phyloP scores from a whole-genome alignment of 2,329 filamentous ascomycete genomes.

The Mycosphaerelloides madeirae region DNA sequence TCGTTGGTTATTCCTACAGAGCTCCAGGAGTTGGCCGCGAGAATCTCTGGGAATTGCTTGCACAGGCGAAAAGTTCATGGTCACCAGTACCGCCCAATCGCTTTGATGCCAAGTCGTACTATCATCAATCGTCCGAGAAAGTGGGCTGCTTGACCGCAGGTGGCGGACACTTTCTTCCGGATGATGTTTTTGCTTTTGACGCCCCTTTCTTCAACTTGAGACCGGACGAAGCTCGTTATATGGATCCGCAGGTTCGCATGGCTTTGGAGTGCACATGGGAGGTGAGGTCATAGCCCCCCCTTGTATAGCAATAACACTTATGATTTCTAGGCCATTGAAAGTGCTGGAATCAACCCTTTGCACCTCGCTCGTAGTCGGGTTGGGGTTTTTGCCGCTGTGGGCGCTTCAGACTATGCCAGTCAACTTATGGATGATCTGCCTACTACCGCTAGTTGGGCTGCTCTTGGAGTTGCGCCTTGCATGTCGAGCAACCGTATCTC shows the following conservation, averaged over 20 bases:
- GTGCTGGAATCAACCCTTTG: conserved; percentile 7
- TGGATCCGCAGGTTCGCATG: conserved; percentile 22
- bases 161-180: conserved; percentile 13
- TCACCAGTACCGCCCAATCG: too few relatives aligned
- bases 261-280: conserved; percentile 7
- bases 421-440: conserved; percentile 12
- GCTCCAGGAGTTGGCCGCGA: conserved; percentile 38
- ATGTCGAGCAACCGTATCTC: conserved; percentile 14
- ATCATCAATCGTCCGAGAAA: too few relatives aligned
- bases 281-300: too few relatives aligned
- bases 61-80: not conserved
- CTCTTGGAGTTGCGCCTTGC: conserved; percentile 11
- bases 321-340: conserved; percentile 18
- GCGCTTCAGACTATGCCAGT: conserved; percentile 13
- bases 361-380: conserved; percentile 1
- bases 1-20: conserved; percentile 42
- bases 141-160: too few relatives aligned
- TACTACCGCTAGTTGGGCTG: conserved; percentile 13
- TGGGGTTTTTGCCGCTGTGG: conserved; percentile 11
- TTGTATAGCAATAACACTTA: too few relatives aligned
- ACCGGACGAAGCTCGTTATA: conserved; percentile 9
- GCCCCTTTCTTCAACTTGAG: conserved; percentile 18
- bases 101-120: too few relatives aligned
- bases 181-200: conserved; percentile 16
- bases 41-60: not conserved